Evolutionary conservation across 257 asterid genomes (phyloP).

Genomic region (Fraxinus americana): DNA sequence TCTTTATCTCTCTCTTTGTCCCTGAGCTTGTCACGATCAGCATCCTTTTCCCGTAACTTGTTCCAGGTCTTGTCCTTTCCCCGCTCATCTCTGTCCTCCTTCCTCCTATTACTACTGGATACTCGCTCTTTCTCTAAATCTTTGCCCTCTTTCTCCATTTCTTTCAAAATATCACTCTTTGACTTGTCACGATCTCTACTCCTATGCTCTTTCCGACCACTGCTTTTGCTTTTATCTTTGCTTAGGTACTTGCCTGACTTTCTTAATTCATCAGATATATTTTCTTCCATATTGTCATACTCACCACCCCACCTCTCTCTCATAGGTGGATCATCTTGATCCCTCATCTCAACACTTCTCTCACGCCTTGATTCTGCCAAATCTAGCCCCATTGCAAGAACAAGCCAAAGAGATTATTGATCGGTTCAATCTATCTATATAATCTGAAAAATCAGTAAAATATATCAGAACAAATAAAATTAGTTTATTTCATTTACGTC

Average conservation of each 20-base stretch:
- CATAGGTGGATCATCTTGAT: slow-evolving; percentile 43
- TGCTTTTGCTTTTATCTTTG: slow-evolving; percentile 66
- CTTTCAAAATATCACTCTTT: slow-evolving; percentile 46
- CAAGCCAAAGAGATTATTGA: slow-evolving; percentile 2
- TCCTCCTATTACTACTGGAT: slow-evolving; percentile 61
- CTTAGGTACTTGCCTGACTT: slow-evolving; percentile 56
- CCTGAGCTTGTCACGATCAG: slow-evolving; percentile 58
- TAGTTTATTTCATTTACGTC: background rate
- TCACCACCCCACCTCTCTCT: slow-evolving; percentile 63
- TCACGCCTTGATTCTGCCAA: slow-evolving; percentile 44
- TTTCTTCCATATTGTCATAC: slow-evolving; percentile 51
- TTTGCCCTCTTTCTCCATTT: slow-evolving; percentile 51
- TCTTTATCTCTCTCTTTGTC: slow-evolving; percentile 69
- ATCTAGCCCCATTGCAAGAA: slow-evolving; percentile 40
- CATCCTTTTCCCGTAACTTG: slow-evolving; percentile 55
- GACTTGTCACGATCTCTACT: slow-evolving; percentile 64
- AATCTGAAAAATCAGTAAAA: background rate
- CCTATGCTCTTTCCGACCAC: slow-evolving; percentile 57
- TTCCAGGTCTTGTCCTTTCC: slow-evolving; percentile 58
- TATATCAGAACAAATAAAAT: background rate
- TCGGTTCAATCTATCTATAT: slow-evolving; percentile 9
- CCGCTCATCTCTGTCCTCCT: slow-evolving; percentile 66
- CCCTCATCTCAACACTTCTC: slow-evolving; percentile 55
- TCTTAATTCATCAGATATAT: slow-evolving; percentile 43
- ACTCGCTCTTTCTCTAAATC: slow-evolving; percentile 47